These are phyloP conservation scores for Pseudogymnoascus sp. DNA, from an alignment of 2,329 filamentous ascomycete species.

Conservation along the genomic window DNA sequence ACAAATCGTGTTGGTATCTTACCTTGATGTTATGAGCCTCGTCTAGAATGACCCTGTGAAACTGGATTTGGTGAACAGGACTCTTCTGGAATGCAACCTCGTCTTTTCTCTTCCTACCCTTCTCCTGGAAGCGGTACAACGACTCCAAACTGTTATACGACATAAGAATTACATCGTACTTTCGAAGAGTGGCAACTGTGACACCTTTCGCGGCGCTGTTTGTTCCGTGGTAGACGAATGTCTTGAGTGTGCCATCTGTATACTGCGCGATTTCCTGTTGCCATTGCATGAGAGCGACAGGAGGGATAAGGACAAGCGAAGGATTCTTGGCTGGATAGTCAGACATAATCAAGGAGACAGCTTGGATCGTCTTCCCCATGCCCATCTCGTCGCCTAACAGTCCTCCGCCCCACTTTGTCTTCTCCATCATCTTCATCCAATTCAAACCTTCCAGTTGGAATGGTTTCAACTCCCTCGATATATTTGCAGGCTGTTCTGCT, in stretches of 20 bases:
- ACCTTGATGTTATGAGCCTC: conserved; percentile 92
- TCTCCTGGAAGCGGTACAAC: conserved; percentile 83
- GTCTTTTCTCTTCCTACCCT: conserved; percentile 75
- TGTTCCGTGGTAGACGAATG: conserved; percentile 82
- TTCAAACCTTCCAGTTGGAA: conserved; percentile 91
- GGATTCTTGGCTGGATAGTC: conserved; percentile 81
- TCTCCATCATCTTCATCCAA: conserved; percentile 91
- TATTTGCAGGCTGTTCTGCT: conserved; percentile 65
- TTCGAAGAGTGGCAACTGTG: conserved; percentile 64
- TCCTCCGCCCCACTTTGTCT: conserved; percentile 77
- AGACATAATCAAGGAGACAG: conserved; percentile 96
- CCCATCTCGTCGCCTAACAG: conserved; percentile 97
- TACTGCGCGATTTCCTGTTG: conserved; percentile 70
- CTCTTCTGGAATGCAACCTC: conserved; percentile 70
- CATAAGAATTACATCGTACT: conserved; percentile 92
- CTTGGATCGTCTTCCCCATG: conserved; percentile 96
- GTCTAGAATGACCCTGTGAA: conserved; percentile 87
- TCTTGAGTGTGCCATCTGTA: conserved; percentile 82
- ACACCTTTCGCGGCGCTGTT: conserved; percentile 76
- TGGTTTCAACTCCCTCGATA: conserved; percentile 77
- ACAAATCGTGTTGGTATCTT: conserved; percentile 12
- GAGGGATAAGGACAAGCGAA: conserved; percentile 81
- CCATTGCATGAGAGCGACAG: conserved; percentile 95
- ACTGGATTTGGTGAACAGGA: conserved; percentile 74
- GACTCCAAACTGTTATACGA: conserved; percentile 92